Conservation (phyloP, 2,329 filamentous ascomycete species). For the Pseudogymnoascus sp. region DNA sequence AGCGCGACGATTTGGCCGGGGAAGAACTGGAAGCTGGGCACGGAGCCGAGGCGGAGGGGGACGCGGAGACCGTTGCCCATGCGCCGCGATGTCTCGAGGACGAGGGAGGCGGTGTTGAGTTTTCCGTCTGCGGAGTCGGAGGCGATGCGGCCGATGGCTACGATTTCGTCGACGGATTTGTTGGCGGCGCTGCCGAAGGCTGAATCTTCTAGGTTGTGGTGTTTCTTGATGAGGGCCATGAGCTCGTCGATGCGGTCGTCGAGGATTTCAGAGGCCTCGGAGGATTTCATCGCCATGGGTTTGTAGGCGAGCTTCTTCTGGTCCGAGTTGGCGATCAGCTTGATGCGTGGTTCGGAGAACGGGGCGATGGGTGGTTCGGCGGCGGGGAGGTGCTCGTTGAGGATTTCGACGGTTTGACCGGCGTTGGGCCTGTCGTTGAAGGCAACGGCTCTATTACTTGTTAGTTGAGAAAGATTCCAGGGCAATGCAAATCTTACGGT, state of each 20-base stretch:
- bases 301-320: slow-evolving; percentile 87
- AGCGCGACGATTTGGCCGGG: slow-evolving; percentile 90
- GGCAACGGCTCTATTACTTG: slow-evolving; percentile 40
- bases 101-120: slow-evolving; percentile 74
- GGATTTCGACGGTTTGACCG: slow-evolving; percentile 72
- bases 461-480: not conserved
- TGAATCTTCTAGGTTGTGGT: slow-evolving; percentile 67
- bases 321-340: slow-evolving; percentile 77
- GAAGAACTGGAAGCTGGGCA: slow-evolving; percentile 74
- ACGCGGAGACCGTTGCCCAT: slow-evolving; percentile 76
- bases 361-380: slow-evolving; percentile 64
- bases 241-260: slow-evolving; percentile 96
- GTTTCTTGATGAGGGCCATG: slow-evolving; percentile 59
- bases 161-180: slow-evolving; percentile 76
- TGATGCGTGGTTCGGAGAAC: slow-evolving; percentile 68
- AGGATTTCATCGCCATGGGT: slow-evolving; percentile 88
- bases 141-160: slow-evolving; percentile 86
- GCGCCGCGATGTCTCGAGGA: slow-evolving; percentile 79
- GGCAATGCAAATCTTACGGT: slow-evolving; percentile 17
- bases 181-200: slow-evolving; percentile 81
- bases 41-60: slow-evolving; percentile 64
- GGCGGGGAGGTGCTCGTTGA: slow-evolving; percentile 66
- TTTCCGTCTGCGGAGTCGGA: slow-evolving; percentile 81
- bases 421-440: slow-evolving; percentile 73
- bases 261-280: slow-evolving; percentile 83